phyloP scores from a whole-genome alignment of 768 basidiomycete genomes.

The Coprinopsis strossmayeri region DNA sequence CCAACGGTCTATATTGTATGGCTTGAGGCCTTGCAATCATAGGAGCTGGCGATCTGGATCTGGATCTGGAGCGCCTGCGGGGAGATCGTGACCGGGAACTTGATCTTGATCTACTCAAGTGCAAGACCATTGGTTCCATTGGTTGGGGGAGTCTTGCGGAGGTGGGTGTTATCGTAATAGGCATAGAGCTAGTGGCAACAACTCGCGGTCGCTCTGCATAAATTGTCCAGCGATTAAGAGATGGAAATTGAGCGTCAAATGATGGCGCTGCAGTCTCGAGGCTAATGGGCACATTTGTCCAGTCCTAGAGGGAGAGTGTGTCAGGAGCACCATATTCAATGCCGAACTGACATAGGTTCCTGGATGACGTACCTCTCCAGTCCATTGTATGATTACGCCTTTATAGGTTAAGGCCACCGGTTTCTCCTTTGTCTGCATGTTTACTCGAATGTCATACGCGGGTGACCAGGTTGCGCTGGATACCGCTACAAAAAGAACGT shows the following conservation, averaged over 20 bases:
- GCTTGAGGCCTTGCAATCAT: too few species aligned
- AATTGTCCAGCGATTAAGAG: constrained; percentile 31
- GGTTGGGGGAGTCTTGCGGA: too few species aligned
- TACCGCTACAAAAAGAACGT: constrained; percentile 23
- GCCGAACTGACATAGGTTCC: not conserved
- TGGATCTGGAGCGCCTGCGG: too few species aligned
- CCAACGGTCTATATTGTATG: constrained; percentile 17
- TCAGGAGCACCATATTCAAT: not conserved
- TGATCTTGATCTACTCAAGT: too few species aligned
- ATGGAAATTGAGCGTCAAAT: constrained; percentile 30
- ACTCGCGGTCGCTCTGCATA: constrained; percentile 16
- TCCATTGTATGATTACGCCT: constrained; percentile 32
- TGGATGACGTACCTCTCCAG: constrained; percentile 31
- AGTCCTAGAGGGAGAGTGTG: constrained; percentile 21
- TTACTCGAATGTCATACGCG: constrained; percentile 35
- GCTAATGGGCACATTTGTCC: constrained; percentile 33
- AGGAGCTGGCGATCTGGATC: too few species aligned
- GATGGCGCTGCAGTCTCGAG: constrained; percentile 39
- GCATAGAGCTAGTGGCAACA: not conserved
- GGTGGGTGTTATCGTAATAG: not conserved
- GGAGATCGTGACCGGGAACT: too few species aligned
- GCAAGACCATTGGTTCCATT: too few species aligned
- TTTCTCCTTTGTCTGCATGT: constrained; percentile 32
- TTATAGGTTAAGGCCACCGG: constrained; percentile 35
- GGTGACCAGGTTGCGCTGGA: constrained; percentile 30